These are phyloP conservation scores for Penicillium sp. DNA, from an alignment of 2,329 filamentous ascomycete species.

Conservation along the genomic window DNA sequence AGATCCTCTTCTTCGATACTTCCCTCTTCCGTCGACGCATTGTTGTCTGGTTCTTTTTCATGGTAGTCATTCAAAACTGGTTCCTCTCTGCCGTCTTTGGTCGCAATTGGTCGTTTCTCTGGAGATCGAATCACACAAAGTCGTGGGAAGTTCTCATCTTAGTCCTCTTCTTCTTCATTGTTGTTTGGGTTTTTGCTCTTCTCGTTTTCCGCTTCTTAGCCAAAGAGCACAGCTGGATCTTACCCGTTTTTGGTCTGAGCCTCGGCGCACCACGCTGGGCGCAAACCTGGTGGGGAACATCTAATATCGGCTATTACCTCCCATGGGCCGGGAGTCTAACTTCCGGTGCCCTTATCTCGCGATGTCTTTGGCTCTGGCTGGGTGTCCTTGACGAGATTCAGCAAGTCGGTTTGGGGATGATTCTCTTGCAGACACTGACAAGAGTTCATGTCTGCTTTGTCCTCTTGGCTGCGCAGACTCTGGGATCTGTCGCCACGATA, in stretches of 20 bases:
- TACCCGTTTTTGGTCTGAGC: conserved; percentile 67
- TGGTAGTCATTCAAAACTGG: conserved; percentile 66
- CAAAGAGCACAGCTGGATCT: conserved; percentile 63
- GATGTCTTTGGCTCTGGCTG: conserved; percentile 66
- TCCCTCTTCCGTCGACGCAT: conserved; percentile 64
- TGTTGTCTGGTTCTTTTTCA: conserved; percentile 66
- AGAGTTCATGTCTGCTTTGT: conserved; percentile 65
- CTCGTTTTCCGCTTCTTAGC: conserved; percentile 55
- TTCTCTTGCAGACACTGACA: conserved; percentile 64
- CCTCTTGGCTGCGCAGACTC: conserved; percentile 59
- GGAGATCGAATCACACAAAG: conserved; percentile 57
- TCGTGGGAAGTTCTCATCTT: conserved; percentile 61
- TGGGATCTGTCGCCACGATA: conserved; percentile 64
- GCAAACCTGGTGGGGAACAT: conserved; percentile 67
- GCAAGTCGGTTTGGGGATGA: conserved; percentile 68
- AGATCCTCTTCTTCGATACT: conserved; percentile 65
- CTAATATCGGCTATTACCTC: conserved; percentile 60
- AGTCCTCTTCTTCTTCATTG: conserved; percentile 47
- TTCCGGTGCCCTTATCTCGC: conserved; percentile 56
- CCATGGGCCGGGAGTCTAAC: conserved; percentile 62
- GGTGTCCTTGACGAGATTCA: conserved; percentile 66
- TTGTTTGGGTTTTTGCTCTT: conserved; percentile 54
- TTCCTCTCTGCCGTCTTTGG: conserved; percentile 66
- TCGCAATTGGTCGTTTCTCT: conserved; percentile 64
- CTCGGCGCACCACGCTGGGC: conserved; percentile 66